Evolutionary conservation across 2,329 filamentous ascomycete species (phyloP).

Genomic region (Cladosporium sp.): DNA sequence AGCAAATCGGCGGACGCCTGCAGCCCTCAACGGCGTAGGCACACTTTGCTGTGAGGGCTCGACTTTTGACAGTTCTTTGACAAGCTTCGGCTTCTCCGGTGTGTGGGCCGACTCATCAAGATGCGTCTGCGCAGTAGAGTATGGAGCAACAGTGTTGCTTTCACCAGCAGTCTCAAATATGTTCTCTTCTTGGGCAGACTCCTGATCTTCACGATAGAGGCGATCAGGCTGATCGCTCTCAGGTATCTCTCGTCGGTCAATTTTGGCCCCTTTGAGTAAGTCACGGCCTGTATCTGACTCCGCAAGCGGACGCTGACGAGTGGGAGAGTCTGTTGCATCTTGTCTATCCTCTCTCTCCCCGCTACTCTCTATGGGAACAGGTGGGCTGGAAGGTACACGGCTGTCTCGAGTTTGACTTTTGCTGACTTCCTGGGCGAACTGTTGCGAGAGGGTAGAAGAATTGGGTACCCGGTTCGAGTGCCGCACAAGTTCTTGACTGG

Average conservation of each 20-base stretch:
- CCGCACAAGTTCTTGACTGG: constrained; percentile 23
- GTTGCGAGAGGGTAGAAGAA: not conserved
- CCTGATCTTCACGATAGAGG: not conserved
- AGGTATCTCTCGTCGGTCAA: constrained; percentile 19
- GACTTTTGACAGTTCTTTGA: constrained; percentile 19
- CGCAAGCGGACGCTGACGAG: not conserved
- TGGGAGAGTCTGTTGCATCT: not conserved
- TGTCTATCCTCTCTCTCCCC: not conserved
- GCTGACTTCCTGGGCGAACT: not conserved
- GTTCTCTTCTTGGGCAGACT: constrained; percentile 5
- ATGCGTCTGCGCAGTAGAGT: constrained; percentile 38
- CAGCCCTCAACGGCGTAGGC: constrained; percentile 30
- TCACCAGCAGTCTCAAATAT: constrained; percentile 1
- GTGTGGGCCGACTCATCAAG: constrained; percentile 26
- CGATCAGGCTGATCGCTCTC: constrained; percentile 27
- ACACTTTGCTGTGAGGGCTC: constrained; percentile 25
- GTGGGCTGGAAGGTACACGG: constrained; percentile 10
- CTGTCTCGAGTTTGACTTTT: not conserved
- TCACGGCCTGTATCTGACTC: not conserved
- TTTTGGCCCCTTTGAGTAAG: too few species aligned
- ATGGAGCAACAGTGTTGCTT: constrained; percentile 21
- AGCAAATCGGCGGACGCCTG: constrained; percentile 27
- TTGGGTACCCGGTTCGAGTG: not conserved
- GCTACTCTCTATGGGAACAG: not conserved
- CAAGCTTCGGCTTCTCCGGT: constrained; percentile 18